Base-by-base conservation (phyloP, 2,329 filamentous ascomycete species). In the Fusarium chlamydosporum region DNA sequence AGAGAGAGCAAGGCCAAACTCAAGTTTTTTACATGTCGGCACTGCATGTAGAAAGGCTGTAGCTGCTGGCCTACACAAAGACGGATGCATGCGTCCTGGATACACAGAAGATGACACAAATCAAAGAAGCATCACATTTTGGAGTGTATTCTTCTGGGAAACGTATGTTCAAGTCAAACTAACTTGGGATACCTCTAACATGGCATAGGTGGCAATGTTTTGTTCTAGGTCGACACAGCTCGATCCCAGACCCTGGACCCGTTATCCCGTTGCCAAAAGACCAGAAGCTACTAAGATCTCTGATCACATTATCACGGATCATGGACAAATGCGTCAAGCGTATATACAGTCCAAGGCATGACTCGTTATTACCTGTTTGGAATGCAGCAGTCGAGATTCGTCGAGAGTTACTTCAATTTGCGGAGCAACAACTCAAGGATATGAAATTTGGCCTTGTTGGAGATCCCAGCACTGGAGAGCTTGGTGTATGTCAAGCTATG, bases 1-100 rank as follows among this genome's bases (percentile, higher is more conserved):
- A n/a, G 82, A 83, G 57, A 77, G 79, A 58, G 81, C 81, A 2
- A 72, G 79, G 2, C 81, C 81, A 4, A 83, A 83, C 50, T 81
- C 81, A 10, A 70, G 74, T 7, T 83, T 82, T 61, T 70, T 83
- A 13, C 74, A 80, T 47, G 68, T 81, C 7, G 81, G 81, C 7
- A 76, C 74, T 2, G 81, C 81, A 1, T 73, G 77, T 10, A 76
- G 81, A 37, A 83, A 82, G 62, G 82, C 81, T 4, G 68, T 82
- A 3, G 79, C 81, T 8, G 79, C 80, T 15, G 82, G 82, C 4
- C 53, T 83, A 53, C 80, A 83, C 55, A 83, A 83, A 53, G 79
- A 80, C 40, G 76, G 78, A 2, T 78, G 75, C n/a, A 67, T 62
- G 18, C 64, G 76, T 3, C 67, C 72, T 6, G 68, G 71, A 7